Percentiles rank a stretch among this genome's conserved stretches.
Conservation (phyloP, 768 basidiomycete species). For the Coprinopsis sp. region DNA sequence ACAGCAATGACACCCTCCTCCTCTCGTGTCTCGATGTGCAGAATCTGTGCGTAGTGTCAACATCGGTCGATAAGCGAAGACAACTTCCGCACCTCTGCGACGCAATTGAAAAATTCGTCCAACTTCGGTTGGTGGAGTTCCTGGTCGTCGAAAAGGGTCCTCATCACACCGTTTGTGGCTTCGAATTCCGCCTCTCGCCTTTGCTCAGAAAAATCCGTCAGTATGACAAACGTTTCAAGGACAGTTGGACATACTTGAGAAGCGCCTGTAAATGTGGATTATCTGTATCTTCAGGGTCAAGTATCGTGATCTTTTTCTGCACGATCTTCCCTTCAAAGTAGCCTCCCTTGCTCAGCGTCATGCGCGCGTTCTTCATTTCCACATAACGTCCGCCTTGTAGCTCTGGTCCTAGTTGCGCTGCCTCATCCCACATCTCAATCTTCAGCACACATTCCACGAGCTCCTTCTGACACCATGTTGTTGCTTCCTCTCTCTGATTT, state of each 20-base stretch:
- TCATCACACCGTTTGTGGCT: conserved; percentile 21
- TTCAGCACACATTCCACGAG: conserved; percentile 44
- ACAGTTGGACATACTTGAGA: conserved; percentile 41
- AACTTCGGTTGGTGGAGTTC: conserved; percentile 39
- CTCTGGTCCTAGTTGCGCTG: conserved; percentile 36
- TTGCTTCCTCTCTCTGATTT: conserved; percentile 23
- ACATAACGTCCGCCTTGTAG: conserved; percentile 30
- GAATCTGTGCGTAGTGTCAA: conserved; percentile 32
- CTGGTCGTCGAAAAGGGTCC: conserved; percentile 35
- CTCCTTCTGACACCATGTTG: conserved; percentile 42
- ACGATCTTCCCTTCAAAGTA: conserved; percentile 52
- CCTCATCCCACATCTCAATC: conserved; percentile 57
- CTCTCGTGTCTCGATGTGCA: conserved; percentile 34
- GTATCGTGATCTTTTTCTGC: conserved; percentile 37
- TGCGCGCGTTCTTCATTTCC: conserved; percentile 48
- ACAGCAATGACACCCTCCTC: conserved; percentile 32
- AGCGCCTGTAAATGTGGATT: conserved; percentile 41
- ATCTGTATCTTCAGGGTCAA: conserved; percentile 38
- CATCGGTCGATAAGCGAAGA: neutral
- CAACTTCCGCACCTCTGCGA: conserved; percentile 45
- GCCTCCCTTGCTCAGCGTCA: conserved; percentile 32
- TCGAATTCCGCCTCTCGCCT: conserved; percentile 30
- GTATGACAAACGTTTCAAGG: neutral
- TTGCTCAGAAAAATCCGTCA: neutral
- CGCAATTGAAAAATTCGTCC: conserved; percentile 48